phyloP scores from a whole-genome alignment of 2,329 filamentous ascomycete species.

The Arthrobotrys musiformis region DNA sequence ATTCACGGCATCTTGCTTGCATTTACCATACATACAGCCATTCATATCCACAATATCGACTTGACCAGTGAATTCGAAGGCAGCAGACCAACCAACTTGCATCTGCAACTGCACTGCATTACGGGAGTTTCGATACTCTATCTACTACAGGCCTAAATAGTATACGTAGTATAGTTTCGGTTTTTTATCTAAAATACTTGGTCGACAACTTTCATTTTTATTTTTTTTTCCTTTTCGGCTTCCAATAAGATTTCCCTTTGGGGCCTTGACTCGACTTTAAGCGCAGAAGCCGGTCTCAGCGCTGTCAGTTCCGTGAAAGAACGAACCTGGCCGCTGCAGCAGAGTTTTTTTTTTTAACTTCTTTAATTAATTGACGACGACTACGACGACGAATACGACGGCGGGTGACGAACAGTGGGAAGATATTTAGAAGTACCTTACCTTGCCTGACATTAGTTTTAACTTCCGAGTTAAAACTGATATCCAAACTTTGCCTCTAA shows the following conservation, averaged over 20 bases:
- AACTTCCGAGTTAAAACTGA: slow-evolving; percentile 7
- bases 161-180: background rate
- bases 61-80: background rate
- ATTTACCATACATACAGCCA: slow-evolving; percentile 36
- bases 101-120: slow-evolving; percentile 16
- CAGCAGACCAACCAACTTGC: slow-evolving; percentile 18
- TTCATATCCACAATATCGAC: slow-evolving; percentile 6
- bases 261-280: slow-evolving; percentile 37
- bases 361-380: background rate
- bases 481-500: background rate
- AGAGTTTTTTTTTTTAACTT: slow-evolving; percentile 2
- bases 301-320: slow-evolving; percentile 48
- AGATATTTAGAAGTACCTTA: background rate
- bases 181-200: background rate
- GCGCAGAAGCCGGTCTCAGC: slow-evolving; percentile 53
- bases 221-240: background rate
- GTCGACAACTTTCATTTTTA: background rate
- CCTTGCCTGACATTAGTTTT: background rate
- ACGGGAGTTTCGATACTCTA: slow-evolving; percentile 8
- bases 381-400: background rate
- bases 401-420: background rate
- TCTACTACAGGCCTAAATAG: background rate
- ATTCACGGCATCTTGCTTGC: slow-evolving; percentile 52
- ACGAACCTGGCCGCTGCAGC: slow-evolving; percentile 21
- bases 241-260: slow-evolving; percentile 26